A percentile compares a stretch with the other conserved stretches of the same genome.
phyloP scores from a whole-genome alignment of 306 rosid genomes.

The Spatholobus suberectus region DNA sequence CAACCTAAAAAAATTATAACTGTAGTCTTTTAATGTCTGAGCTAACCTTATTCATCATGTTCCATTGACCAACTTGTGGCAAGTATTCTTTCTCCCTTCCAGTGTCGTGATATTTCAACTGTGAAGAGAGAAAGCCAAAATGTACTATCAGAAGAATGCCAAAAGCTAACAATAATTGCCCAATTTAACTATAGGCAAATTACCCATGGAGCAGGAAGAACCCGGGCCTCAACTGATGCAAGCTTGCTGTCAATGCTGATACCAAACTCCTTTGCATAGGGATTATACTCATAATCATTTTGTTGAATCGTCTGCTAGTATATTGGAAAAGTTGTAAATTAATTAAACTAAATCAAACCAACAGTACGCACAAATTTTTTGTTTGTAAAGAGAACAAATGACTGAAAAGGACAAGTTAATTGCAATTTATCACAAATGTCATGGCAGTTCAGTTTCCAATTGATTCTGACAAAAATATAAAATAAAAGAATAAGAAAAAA shows the following conservation, averaged over 20 bases:
- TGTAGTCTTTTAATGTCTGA: not conserved
- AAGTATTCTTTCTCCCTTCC: constrained; percentile 55
- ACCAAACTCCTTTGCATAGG: constrained; percentile 55
- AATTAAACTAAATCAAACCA: not conserved
- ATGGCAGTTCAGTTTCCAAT: constrained; percentile 4
- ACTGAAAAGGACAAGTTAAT: not conserved
- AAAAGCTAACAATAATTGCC: not conserved
- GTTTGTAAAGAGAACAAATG: not conserved
- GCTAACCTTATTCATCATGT: constrained; percentile 61
- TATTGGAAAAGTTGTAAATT: constrained; percentile 15
- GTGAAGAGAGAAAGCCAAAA: constrained; percentile 14
- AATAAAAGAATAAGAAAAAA: not conserved
- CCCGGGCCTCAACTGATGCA: constrained; percentile 56
- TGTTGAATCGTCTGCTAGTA: constrained; percentile 47
- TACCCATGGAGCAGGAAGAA: constrained; percentile 66
- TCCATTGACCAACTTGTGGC: constrained; percentile 65
- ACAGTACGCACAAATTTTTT: not conserved
- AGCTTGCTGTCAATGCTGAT: constrained; percentile 52
- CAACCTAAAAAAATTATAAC: not conserved
- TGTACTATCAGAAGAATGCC: not conserved
- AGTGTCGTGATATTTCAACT: constrained; percentile 56
- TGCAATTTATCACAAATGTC: constrained; percentile 15
- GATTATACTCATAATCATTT: constrained; percentile 51
- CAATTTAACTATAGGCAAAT: constrained; percentile 1
- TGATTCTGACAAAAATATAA: not conserved